Percentiles rank a stretch among this genome's conserved stretches.
Conservation (phyloP, 441 rosid genomes). For the Erodium trifolium region DNA sequence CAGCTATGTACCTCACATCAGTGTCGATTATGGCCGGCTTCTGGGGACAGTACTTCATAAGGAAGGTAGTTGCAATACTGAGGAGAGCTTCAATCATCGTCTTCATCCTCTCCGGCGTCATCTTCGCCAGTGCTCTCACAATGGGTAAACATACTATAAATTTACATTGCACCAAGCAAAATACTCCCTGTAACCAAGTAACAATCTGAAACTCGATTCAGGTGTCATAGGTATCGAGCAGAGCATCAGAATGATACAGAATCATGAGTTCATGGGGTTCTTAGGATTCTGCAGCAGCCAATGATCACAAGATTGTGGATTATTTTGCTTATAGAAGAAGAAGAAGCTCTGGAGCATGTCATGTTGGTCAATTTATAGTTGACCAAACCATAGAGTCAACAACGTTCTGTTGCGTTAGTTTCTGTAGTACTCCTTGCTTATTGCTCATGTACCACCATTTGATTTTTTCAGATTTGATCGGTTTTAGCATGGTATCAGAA, state of each 20-base stretch:
- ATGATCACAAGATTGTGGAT: constrained; percentile 20
- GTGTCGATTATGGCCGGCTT: constrained; percentile 73
- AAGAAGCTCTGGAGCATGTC: background rate
- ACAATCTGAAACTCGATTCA: constrained; percentile 18
- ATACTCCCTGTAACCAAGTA: background rate
- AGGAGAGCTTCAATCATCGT: constrained; percentile 64
- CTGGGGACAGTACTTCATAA: constrained; percentile 81
- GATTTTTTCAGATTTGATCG: no score
- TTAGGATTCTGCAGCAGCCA: constrained; percentile 66
- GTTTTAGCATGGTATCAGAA: no score
- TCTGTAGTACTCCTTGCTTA: background rate
- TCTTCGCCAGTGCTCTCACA: constrained; percentile 73
- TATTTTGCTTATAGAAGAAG: no score
- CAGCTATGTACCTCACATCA: constrained; percentile 62
- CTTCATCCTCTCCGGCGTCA: constrained; percentile 74
- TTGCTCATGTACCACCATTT: no score
- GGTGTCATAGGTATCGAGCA: constrained; percentile 60
- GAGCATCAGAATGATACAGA: constrained; percentile 54
- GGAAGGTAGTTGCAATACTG: constrained; percentile 47
- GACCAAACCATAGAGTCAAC: background rate
- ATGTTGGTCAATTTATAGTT: background rate
- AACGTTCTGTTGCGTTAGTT: background rate
- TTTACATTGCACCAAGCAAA: background rate
- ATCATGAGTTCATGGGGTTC: constrained; percentile 88
- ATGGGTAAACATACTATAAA: constrained; percentile 30